Evolutionary conservation across 2,329 filamentous ascomycete species (phyloP).

Genomic region (Conoideocrella luteorostrata): DNA sequence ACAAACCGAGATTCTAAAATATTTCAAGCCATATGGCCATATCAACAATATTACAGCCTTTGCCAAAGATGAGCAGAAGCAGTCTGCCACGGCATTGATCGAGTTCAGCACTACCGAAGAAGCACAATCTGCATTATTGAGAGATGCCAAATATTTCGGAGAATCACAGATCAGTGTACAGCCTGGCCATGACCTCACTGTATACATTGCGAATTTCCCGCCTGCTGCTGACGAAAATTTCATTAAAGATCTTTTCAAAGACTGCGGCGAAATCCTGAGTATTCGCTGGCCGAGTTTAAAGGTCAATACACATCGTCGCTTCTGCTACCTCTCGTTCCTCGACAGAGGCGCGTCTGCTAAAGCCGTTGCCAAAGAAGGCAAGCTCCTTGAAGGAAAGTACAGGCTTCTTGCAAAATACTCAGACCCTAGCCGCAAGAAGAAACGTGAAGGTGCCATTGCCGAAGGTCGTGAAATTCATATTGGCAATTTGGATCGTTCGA

Average conservation of each 20-base stretch:
- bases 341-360: conserved; percentile 59
- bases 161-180: conserved; percentile 67
- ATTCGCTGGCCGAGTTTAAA: conserved; percentile 89
- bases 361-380: conserved; percentile 68
- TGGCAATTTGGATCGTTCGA: conserved; percentile 56
- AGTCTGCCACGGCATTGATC: conserved; percentile 65
- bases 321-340: conserved; percentile 92
- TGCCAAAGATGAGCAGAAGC: conserved; percentile 52
- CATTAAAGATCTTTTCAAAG: conserved; percentile 61
- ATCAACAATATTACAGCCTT: conserved; percentile 69
- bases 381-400: conserved; percentile 59
- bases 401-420: conserved; percentile 76
- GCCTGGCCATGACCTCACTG: conserved; percentile 68
- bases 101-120: conserved; percentile 82
- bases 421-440: conserved; percentile 70
- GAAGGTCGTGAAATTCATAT: conserved; percentile 85
- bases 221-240: conserved; percentile 65
- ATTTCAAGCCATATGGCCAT: conserved; percentile 84
- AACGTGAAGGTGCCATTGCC: conserved; percentile 71
- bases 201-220: conserved; percentile 90
- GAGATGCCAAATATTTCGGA: conserved; percentile 73
- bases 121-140: conserved; percentile 70
- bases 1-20: conserved; percentile 72
- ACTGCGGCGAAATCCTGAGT: conserved; percentile 75
- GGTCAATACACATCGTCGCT: conserved; percentile 79